Evolutionary conservation across 176 grass and related monocot genomes (phyloP).

Genomic region (Paspalum vaginatum): DNA sequence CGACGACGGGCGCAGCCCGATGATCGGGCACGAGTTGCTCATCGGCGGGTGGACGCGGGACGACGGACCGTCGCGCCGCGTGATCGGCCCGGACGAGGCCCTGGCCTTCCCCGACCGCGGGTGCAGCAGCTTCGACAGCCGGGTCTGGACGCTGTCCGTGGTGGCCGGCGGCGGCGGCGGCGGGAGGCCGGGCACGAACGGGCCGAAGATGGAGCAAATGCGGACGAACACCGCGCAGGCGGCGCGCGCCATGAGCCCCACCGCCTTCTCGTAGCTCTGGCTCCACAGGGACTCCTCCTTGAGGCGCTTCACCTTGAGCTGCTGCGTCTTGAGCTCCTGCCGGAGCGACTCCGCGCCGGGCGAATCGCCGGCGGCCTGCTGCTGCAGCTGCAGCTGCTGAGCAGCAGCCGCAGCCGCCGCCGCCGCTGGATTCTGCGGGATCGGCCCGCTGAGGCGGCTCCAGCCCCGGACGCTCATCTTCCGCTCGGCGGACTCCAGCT

Average conservation of each 20-base stretch:
- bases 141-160: slow-evolving; percentile 36
- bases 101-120: slow-evolving; percentile 34
- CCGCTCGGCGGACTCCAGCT: slow-evolving; percentile 64
- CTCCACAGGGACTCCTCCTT: slow-evolving; percentile 85
- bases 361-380: neutral
- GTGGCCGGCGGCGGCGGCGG: slow-evolving; percentile 25
- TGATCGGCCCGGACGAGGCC: slow-evolving; percentile 74
- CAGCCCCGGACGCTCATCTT: slow-evolving; percentile 58
- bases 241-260: slow-evolving; percentile 68
- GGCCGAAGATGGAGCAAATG: slow-evolving; percentile 69
- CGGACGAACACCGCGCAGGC: slow-evolving; percentile 63
- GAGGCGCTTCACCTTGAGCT: slow-evolving; percentile 63
- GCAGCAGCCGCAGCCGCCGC: neutral
- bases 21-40: slow-evolving; percentile 79
- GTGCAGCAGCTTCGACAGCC: slow-evolving; percentile 53
- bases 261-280: slow-evolving; percentile 69
- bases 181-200: slow-evolving; percentile 48
- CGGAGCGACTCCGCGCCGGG: slow-evolving; percentile 39
- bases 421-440: slow-evolving; percentile 35
- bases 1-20: slow-evolving; percentile 18
- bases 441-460: slow-evolving; percentile 73
- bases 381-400: neutral
- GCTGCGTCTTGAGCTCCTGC: slow-evolving; percentile 74
- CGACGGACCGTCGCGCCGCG: slow-evolving; percentile 43
- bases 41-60: slow-evolving; percentile 35